Evolutionary conservation across 2,329 filamentous ascomycete species (phyloP), one percentile per base, ranked within the genome.

Genomic region (Graphilbum fragrans): DNA sequence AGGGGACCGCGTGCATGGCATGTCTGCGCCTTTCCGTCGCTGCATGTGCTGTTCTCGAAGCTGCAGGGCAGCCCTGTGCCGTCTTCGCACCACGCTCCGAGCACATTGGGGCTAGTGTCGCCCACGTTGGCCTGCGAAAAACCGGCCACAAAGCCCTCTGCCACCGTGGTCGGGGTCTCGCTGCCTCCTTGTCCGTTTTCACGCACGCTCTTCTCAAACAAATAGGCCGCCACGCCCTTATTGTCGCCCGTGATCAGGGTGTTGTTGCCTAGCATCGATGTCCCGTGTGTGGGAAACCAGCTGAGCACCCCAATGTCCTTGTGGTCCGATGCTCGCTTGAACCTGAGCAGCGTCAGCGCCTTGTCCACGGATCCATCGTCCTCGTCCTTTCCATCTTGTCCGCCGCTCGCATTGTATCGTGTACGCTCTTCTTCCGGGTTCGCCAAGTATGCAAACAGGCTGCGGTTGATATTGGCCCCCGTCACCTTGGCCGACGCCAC

Each of bases 41-140:
- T 60, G 52, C 88, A 95, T 2, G 86, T 88, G 57, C 84, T 92
- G 50, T 87, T 86, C 48, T 84, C 70, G 51, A 81, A 76, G 48
- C 72, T 76, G 59, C 83, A 88, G 54, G 70, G 63, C 49, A 74
- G 59, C 12, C 80, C 80, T 2, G 82, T 77, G 5, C 82, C 84
- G 57, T 88, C 86, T 53, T 94, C 86, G 50, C 88, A 94, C 66
- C 78, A 92, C 4, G 86, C 84, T 3, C 87, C 88, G 1, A 85
- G 67, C 0, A 84, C 73, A 52, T 94, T 94, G 10, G 88, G 88
- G 2, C 80, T 83, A 1, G 86, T 92, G 53, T 95, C 88, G 20
- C 87, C 88, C 41, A 94, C 86, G 53, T 86, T 94, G 22, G 87
- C 76, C 58, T 94, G 87, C 1, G 86, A 92, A 61, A 94, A 95